Percentiles rank a stretch among this genome's conserved stretches.
Conservation (phyloP, 495 filamentous ascomycete species). For the Chaetomidium leptoderma region DNA sequence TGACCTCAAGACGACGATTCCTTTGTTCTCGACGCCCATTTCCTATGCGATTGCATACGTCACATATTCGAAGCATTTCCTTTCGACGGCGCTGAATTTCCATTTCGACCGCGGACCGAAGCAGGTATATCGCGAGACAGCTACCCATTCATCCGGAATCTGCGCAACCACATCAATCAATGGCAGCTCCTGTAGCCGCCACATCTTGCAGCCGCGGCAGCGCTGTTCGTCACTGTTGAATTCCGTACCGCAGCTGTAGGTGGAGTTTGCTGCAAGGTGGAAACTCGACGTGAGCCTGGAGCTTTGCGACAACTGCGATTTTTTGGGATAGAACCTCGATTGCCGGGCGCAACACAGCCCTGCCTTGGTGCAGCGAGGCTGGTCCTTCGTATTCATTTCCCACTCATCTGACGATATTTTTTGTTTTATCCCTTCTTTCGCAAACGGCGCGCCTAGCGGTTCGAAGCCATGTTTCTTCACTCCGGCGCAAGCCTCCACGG, state of each 20-base stretch:
- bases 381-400: slow-evolving; percentile 15
- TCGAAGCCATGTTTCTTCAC: slow-evolving; percentile 44
- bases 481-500: slow-evolving; percentile 51
- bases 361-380: slow-evolving; percentile 11
- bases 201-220: neutral
- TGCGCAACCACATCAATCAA: neutral
- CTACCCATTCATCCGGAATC: too few species aligned
- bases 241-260: neutral
- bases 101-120: neutral
- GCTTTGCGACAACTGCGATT: neutral
- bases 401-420: slow-evolving; percentile 1
- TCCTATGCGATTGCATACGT: neutral
- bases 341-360: neutral
- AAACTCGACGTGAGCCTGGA: neutral
- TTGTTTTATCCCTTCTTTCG: neutral
- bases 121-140: too few species aligned
- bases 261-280: neutral
- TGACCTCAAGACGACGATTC: slow-evolving; percentile 1
- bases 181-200: neutral
- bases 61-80: neutral
- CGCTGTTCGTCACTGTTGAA: neutral
- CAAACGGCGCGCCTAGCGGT: neutral
- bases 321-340: neutral
- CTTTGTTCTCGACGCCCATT: slow-evolving; percentile 15
- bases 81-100: neutral